Base-by-base conservation (phyloP, 805 yeast species). In the Kodamaea hsintzibuensis region DNA sequence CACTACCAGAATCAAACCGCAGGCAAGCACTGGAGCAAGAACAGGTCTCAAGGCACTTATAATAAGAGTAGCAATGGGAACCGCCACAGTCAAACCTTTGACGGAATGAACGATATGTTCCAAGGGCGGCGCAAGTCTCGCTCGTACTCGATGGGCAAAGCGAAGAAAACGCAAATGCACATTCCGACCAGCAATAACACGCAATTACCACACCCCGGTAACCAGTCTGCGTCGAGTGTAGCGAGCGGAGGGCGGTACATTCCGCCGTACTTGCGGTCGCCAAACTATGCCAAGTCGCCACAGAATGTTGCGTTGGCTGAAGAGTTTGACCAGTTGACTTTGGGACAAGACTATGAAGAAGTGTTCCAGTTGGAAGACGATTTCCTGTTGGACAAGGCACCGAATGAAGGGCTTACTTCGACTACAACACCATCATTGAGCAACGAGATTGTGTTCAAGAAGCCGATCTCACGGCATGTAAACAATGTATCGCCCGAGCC, bases 291-390 rank as follows among this genome's bases (percentile, higher is more conserved):
- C 19, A 68, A 64, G 55, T 71, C 78, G 3, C 74, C 77, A 2
- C 65, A 62, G 2, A 61, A 71, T 43, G 67, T 57, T 5, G 72
- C 75, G 2, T 62, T 74, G 42, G 57, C 66, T 10, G 80, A 74
- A 56, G 76, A 71, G 37, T 64, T 76, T 42, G 78, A 70, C 49
- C 61, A 64, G 50, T 58, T 75, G 53, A 60, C 52, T 33, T 64
- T 74, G 50, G 62, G 63, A 49, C 59, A 61, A 47, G 72, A 62
- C 42, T 60, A 61, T 42, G 73, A 70, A 43, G 78, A 71, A 52
- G 78, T 76, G 7, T 76, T 76, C 57, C 76, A 73, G 44, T 66
- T 76, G 51, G 80, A 76, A 58, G 78, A 70, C 51, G 79, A 74
- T 57, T 68, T 69, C 51, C 70, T 66, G 3, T 42, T 54, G 19